Conservation (phyloP, 352 stramenopile genomes). For the Blastocystis sp. region DNA sequence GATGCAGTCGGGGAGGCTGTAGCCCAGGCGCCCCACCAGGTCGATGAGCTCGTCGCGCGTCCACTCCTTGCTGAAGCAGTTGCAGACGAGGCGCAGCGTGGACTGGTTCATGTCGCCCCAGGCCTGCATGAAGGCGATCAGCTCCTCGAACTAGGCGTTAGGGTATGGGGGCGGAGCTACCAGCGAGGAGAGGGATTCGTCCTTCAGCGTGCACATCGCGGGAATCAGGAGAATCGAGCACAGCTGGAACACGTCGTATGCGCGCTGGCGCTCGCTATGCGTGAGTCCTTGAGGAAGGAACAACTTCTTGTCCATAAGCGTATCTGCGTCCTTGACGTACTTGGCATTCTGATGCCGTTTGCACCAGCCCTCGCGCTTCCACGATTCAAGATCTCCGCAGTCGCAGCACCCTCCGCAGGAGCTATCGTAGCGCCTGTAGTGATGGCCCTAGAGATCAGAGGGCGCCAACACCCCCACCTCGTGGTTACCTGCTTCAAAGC, state of each 20-base stretch:
- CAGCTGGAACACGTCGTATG: constrained; percentile 19
- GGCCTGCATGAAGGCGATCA: constrained; percentile 32
- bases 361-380: constrained; percentile 68
- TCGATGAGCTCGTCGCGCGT: background rate
- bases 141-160: constrained; percentile 12
- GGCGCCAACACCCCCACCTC: constrained; percentile 4
- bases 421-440: constrained; percentile 70
- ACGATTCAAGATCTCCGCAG: constrained; percentile 70
- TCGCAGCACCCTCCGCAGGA: constrained; percentile 70
- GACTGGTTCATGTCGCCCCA: constrained; percentile 48
- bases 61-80: constrained; percentile 17
- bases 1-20: background rate
- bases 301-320: constrained; percentile 15
- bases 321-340: constrained; percentile 28
- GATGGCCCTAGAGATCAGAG: constrained; percentile 52
- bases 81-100: constrained; percentile 24
- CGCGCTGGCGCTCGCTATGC: constrained; percentile 25
- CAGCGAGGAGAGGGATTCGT: background rate
- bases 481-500: constrained; percentile 70
- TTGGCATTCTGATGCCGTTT: constrained; percentile 61
- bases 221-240: constrained; percentile 1
- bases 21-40: background rate
- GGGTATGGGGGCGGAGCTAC: background rate
- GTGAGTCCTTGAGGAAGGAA: background rate
- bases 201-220: constrained; percentile 12